Evolutionary conservation across 2,329 filamentous ascomycete species (phyloP).

Genomic region (Colletotrichum endophyticum): DNA sequence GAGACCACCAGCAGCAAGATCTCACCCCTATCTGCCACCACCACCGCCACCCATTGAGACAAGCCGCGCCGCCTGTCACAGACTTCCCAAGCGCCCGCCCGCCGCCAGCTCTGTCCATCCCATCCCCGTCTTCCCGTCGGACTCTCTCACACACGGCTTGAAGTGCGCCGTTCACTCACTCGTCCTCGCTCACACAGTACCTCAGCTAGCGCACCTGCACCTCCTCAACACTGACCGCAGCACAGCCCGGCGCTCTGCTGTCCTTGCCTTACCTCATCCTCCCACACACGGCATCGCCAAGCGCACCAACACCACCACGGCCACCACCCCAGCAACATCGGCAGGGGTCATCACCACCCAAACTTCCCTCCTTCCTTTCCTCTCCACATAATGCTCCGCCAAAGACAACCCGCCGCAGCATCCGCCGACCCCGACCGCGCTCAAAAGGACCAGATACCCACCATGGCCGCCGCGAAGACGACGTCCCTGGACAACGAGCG

Average conservation of each 20-base stretch:
- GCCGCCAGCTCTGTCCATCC: neutral
- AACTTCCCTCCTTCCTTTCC: neutral
- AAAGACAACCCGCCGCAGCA: conserved; percentile 23
- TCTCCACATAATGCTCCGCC: conserved; percentile 25
- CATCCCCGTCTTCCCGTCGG: neutral
- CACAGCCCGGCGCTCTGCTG: neutral
- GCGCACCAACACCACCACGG: neutral
- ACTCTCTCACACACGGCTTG: neutral
- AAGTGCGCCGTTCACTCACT: neutral
- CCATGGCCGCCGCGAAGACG: conserved; percentile 22
- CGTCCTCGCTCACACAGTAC: neutral
- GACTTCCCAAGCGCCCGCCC: neutral
- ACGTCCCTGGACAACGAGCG: conserved; percentile 24
- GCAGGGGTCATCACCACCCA: conserved; percentile 3
- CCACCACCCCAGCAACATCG: neutral
- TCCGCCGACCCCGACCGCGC: neutral
- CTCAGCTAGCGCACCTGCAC: neutral
- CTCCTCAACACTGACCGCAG: neutral
- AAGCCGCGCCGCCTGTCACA: neutral
- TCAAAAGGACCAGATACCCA: conserved; percentile 20
- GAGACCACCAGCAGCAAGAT: neutral
- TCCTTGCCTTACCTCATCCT: conserved; percentile 12
- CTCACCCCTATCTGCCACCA: neutral
- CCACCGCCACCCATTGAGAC: neutral
- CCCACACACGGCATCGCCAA: neutral